phyloP scores from a whole-genome alignment of 2,329 filamentous ascomycete genomes.

The Venturia effusa region DNA sequence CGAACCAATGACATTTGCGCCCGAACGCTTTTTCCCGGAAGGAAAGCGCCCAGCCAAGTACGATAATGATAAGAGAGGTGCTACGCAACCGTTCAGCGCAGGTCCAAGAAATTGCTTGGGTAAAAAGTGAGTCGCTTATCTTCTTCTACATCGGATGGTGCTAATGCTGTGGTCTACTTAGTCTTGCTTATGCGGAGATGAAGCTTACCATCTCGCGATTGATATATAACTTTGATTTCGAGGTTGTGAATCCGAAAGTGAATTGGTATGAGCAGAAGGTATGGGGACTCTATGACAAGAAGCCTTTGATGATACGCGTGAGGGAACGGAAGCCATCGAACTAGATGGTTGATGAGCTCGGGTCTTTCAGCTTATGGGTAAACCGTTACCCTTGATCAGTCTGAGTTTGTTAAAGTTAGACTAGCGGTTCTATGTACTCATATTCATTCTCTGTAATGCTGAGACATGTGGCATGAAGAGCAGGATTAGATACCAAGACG shows the following conservation, averaged over 20 bases:
- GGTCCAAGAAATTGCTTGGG: constrained; percentile 25
- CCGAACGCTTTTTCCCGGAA: constrained; percentile 15
- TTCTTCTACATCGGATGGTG: background rate
- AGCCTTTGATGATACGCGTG: background rate
- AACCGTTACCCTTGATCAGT: too few relatives aligned
- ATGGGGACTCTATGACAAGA: constrained; percentile 25
- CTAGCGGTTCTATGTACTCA: background rate
- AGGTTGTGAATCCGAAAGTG: constrained; percentile 17
- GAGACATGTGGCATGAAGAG: too few relatives aligned
- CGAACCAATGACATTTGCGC: background rate
- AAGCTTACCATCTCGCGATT: constrained; percentile 28
- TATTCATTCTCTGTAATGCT: too few relatives aligned
- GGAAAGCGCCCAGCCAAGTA: constrained; percentile 14
- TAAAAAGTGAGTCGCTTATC: constrained; percentile 11
- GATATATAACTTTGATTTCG: constrained; percentile 30
- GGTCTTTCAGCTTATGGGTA: too few relatives aligned
- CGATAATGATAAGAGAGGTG: constrained; percentile 20
- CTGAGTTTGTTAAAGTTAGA: too few relatives aligned
- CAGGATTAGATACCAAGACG: too few relatives aligned
- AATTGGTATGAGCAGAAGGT: constrained; percentile 18
- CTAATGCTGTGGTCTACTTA: background rate
- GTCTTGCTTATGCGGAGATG: constrained; percentile 27
- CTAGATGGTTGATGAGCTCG: background rate
- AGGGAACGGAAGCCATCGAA: background rate
- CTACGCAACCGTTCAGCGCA: constrained; percentile 21